Evolutionary conservation across 2,329 filamentous ascomycete genomes (phyloP).

Genomic region (Apiospora marii): DNA sequence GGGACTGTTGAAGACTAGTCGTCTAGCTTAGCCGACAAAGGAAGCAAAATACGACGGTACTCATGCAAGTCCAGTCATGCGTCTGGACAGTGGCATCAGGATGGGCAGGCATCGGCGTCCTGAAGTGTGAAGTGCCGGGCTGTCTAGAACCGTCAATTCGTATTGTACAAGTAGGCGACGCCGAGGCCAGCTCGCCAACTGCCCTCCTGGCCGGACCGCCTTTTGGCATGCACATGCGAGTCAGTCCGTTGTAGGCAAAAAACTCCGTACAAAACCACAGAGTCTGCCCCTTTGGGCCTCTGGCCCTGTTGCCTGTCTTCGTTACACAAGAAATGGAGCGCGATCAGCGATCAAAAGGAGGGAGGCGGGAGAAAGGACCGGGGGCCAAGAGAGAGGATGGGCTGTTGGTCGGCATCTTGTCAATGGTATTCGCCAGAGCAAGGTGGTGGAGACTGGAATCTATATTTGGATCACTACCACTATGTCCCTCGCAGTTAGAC

Average conservation of each 20-base stretch:
- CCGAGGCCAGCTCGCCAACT: neutral
- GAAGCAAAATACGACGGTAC: constrained; percentile 9
- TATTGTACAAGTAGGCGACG: neutral
- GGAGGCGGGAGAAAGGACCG: constrained; percentile 23
- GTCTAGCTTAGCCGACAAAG: constrained; percentile 8
- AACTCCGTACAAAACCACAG: neutral
- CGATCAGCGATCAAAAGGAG: constrained; percentile 24
- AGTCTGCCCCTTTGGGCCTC: neutral
- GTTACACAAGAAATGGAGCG: neutral
- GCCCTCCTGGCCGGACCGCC: neutral
- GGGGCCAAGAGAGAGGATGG: constrained; percentile 11
- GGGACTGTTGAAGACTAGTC: constrained; percentile 3
- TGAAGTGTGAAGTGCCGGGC: constrained; percentile 1
- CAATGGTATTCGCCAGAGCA: constrained; percentile 1
- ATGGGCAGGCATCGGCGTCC: neutral
- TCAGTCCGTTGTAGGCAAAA: neutral
- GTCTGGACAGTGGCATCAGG: neutral
- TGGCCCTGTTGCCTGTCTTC: constrained; percentile 7
- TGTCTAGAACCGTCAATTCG: neutral
- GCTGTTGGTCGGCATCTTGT: constrained; percentile 6
- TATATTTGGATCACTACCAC: constrained; percentile 24
- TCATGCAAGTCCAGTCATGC: neutral
- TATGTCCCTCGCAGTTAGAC: neutral
- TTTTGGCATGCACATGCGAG: constrained; percentile 1
- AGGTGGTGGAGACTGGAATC: constrained; percentile 20